Percentiles rank a stretch among this genome's conserved stretches.
Conservation (phyloP, 306 rosid genomes). For the Cucumis melo region DNA sequence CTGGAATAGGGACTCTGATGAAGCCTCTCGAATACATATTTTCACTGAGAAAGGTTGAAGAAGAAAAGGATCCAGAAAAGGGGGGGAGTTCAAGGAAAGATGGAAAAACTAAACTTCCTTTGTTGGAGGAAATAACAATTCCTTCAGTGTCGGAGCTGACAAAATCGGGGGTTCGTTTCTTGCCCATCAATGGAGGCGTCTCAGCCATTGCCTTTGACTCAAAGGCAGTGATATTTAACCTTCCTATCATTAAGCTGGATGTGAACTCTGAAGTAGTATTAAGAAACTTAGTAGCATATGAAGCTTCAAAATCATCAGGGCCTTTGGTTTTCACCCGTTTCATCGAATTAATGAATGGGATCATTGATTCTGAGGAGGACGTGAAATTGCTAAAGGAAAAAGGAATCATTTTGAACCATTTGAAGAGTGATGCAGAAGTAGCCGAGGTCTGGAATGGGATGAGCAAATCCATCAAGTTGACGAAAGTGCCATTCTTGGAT, state of each 20-base stretch:
- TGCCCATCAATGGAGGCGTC: constrained; percentile 27
- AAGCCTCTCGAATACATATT: constrained; percentile 20
- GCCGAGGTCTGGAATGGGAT: constrained; percentile 59
- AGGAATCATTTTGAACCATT: constrained; percentile 43
- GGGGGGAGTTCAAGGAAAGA: constrained; percentile 10
- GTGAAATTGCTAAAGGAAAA: constrained; percentile 36
- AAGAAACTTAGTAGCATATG: constrained; percentile 65
- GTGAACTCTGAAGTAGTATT: constrained; percentile 38
- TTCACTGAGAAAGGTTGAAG: constrained; percentile 11
- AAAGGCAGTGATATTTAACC: constrained; percentile 30
- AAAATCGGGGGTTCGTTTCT: constrained; percentile 32
- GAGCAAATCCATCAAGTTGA: constrained; percentile 52
- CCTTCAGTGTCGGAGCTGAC: constrained; percentile 44
- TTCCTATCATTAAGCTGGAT: constrained; percentile 44
- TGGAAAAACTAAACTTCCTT: constrained; percentile 23
- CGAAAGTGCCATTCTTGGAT: constrained; percentile 50
- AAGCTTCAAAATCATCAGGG: constrained; percentile 50
- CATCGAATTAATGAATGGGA: constrained; percentile 65
- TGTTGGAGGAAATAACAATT: constrained; percentile 53
- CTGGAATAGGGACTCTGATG: constrained; percentile 26
- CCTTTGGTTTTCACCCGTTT: constrained; percentile 50
- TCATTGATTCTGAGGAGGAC: constrained; percentile 54
- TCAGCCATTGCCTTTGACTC: constrained; percentile 33
- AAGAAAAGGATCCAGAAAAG: constrained; percentile 16
- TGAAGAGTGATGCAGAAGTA: constrained; percentile 59